Evolutionary conservation across 179 eudicot species (phyloP), one percentile per base, ranked within the genome.

Genomic region (Beta macrorhiza): DNA sequence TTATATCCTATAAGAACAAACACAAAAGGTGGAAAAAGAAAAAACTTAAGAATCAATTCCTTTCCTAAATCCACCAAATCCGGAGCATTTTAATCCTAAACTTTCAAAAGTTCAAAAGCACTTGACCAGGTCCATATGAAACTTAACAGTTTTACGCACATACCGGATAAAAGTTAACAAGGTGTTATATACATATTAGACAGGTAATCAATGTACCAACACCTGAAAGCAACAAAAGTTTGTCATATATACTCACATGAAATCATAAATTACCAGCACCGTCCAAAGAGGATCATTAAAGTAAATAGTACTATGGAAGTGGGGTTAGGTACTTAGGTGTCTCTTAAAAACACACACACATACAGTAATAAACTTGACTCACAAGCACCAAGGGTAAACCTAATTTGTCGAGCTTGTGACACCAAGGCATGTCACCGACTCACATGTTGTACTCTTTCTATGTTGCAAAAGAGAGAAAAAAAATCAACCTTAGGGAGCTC

Each of bases 191-290:
- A 37, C 2, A 32, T 37, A 37, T 37, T 37, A 37, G 65, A 80
- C 42, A 44, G 70, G 82, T 59, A 57, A 22, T 59, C 45, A 71
- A 37, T 37, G 42, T 22, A 56, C 42, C 25, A 29, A 65, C 65
- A 75, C 72, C 75, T 75, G 75, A 67, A 75, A 49, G 29, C 83
- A 81, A 76, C 76, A 57, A 75, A 75, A 75, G 59, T 17, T 81
- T 68, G 69, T 32, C 75, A 68, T 12, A 37, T 16, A 12, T 8
- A 10, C n/a, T 44, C 53, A 63, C 16, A 5, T 15, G 4, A 16
- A 75, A 79, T 25, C 25, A 22, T 14, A 79, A 74, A 75, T 32
- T 29, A 82, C 16, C 15, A 76, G 20, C 49, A 82, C 82, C 80
- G 65, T 74, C 68, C 47, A 74, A 79, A 74, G 70, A 45, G 82